A percentile compares a stretch with the other conserved stretches of the same genome.
Conservation (phyloP, 108 stramenopile genomes). For the Epipyxis sp. region DNA sequence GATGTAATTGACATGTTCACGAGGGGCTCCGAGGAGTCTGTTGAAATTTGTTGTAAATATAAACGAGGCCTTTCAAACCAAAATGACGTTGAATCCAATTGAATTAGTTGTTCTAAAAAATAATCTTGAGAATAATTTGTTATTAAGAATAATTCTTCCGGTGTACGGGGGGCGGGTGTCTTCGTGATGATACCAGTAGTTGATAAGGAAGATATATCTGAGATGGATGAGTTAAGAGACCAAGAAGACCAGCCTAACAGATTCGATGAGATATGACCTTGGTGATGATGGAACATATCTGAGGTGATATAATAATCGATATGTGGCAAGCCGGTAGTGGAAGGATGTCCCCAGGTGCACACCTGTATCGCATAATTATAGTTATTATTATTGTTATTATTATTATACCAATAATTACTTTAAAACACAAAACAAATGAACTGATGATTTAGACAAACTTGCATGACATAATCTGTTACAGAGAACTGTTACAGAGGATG, state of each 20-base stretch:
- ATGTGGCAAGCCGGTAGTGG: background rate
- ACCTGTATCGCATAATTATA: too few species aligned
- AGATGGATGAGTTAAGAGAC: background rate
- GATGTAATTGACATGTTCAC: too few species aligned
- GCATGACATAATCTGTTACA: slow-evolving; percentile 27
- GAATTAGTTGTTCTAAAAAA: too few species aligned
- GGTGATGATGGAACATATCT: background rate
- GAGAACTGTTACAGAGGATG: too few species aligned
- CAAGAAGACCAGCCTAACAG: background rate
- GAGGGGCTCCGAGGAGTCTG: too few species aligned
- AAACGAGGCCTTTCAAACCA: too few species aligned
- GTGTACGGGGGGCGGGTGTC: background rate
- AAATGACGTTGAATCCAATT: too few species aligned
- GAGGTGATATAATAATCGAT: background rate
- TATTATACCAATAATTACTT: too few species aligned
- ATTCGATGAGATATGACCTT: background rate
- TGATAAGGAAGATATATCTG: background rate
- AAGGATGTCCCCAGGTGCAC: background rate
- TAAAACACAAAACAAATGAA: slow-evolving; percentile 21
- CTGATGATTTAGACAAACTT: slow-evolving; percentile 22
- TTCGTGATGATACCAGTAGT: background rate
- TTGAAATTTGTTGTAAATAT: too few species aligned
- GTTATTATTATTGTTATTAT: too few species aligned
- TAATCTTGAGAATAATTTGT: too few species aligned
- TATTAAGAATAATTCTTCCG: too few species aligned